Conservation (phyloP, 2,329 filamentous ascomycete species). For the Ophiognomonia clavigignenti-juglandacearum region DNA sequence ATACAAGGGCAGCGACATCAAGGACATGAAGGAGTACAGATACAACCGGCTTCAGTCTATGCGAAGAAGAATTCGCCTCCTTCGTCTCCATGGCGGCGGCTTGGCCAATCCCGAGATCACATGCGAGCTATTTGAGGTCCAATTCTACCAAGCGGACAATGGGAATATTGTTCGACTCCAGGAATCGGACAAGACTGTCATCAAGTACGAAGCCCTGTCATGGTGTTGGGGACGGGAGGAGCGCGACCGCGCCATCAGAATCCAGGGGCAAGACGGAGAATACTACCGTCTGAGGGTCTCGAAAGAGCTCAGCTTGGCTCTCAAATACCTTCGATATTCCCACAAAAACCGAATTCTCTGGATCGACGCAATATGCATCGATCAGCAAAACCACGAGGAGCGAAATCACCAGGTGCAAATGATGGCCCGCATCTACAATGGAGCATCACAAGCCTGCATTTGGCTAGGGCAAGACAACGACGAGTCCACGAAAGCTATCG, state of each 20-base stretch:
- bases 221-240: conserved; percentile 4
- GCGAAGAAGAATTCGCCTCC: no score
- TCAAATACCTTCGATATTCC: conserved; percentile 14
- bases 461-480: conserved; percentile 28
- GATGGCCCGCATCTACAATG: conserved; percentile 30
- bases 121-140: no score
- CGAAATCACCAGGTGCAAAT: conserved; percentile 29
- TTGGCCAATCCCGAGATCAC: no score
- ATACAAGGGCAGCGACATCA: no score
- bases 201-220: conserved; percentile 6
- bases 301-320: conserved; percentile 2
- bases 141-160: no score
- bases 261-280: not conserved
- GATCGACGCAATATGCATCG: conserved; percentile 31
- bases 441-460: conserved; percentile 25
- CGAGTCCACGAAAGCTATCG: conserved; percentile 24
- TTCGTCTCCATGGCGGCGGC: no score
- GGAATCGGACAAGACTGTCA: no score
- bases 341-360: conserved; percentile 22
- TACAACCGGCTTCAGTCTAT: no score
- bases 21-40: no score
- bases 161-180: no score
- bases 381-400: conserved; percentile 25
- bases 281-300: not conserved
- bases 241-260: not conserved